These are phyloP conservation scores for Plasmopara viticola DNA, from an alignment of 352 stramenopile species.

Conservation along the genomic window DNA sequence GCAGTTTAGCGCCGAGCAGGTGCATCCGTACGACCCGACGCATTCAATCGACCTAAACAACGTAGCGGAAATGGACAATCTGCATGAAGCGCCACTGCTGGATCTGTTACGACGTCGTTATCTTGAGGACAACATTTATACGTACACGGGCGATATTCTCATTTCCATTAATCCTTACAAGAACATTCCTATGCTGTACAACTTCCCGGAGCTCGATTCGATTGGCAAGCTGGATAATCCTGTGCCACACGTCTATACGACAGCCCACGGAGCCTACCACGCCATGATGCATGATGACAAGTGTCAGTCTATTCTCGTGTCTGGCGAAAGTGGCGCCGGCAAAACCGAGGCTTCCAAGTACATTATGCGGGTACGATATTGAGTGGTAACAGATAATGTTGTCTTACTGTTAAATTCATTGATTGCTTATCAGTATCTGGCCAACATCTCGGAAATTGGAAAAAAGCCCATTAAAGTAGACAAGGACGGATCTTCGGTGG, in stretches of 20 bases:
- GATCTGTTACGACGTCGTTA: slow-evolving; percentile 85
- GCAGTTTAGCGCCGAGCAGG: slow-evolving; percentile 69
- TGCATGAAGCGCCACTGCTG: slow-evolving; percentile 88
- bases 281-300: slow-evolving; percentile 70
- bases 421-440: slow-evolving; percentile 55
- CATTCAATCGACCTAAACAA: slow-evolving; percentile 86
- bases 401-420: neutral
- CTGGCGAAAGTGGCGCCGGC: slow-evolving; percentile 78
- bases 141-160: slow-evolving; percentile 92
- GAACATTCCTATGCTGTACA: slow-evolving; percentile 89
- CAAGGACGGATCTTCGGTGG: slow-evolving; percentile 56
- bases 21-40: slow-evolving; percentile 88
- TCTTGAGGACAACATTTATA: slow-evolving; percentile 92
- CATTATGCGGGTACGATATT: slow-evolving; percentile 73
- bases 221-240: slow-evolving; percentile 84
- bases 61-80: slow-evolving; percentile 91
- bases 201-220: slow-evolving; percentile 84
- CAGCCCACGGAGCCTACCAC: slow-evolving; percentile 76
- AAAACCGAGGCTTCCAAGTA: slow-evolving; percentile 90
- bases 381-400: no score
- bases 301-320: slow-evolving; percentile 85
- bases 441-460: slow-evolving; percentile 86
- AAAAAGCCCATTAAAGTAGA: slow-evolving; percentile 64
- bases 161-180: slow-evolving; percentile 97
- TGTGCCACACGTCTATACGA: slow-evolving; percentile 82